These are phyloP conservation scores for Xylaria sp. DNA, from an alignment of 2,329 filamentous ascomycete genomes.

Conservation along the genomic window DNA sequence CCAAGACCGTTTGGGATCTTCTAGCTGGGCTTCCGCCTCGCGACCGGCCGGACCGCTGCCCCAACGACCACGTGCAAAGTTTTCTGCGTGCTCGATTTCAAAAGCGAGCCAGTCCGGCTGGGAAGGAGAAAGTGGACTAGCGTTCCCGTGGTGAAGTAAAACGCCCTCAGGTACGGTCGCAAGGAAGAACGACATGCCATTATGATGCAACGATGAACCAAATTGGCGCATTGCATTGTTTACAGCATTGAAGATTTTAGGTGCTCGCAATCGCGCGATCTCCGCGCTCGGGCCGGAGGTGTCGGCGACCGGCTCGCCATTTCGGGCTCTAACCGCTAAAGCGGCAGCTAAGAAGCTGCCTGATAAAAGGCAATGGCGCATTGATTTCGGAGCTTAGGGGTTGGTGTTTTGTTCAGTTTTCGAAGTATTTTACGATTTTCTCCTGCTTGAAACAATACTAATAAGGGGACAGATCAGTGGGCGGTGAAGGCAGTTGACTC, in stretches of 20 bases:
- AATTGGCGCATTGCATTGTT: constrained; percentile 76
- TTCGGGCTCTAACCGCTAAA: neutral
- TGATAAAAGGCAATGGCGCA: neutral
- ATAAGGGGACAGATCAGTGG: neutral
- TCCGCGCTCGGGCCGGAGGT: constrained; percentile 45
- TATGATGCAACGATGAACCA: constrained; percentile 75
- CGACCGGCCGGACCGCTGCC: neutral
- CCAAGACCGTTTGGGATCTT: neutral
- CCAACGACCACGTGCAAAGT: constrained; percentile 57
- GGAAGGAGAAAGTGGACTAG: constrained; percentile 50
- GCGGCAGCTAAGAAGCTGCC: constrained; percentile 10
- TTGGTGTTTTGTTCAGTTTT: neutral
- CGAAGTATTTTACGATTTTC: too few relatives aligned
- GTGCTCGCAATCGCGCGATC: constrained; percentile 57
- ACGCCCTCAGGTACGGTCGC: constrained; percentile 68
- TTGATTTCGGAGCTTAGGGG: neutral
- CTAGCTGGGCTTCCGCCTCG: neutral
- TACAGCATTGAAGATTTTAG: constrained; percentile 74
- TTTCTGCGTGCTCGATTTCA: constrained; percentile 74
- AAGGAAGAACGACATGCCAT: constrained; percentile 75
- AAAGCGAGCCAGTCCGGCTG: constrained; percentile 76
- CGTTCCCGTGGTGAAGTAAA: constrained; percentile 70
- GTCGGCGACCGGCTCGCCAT: neutral
- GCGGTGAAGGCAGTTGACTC: neutral
- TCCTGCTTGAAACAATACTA: too few relatives aligned